Evolutionary conservation across 257 asterid genomes (phyloP).

Genomic region (Solanum bukasovii): DNA sequence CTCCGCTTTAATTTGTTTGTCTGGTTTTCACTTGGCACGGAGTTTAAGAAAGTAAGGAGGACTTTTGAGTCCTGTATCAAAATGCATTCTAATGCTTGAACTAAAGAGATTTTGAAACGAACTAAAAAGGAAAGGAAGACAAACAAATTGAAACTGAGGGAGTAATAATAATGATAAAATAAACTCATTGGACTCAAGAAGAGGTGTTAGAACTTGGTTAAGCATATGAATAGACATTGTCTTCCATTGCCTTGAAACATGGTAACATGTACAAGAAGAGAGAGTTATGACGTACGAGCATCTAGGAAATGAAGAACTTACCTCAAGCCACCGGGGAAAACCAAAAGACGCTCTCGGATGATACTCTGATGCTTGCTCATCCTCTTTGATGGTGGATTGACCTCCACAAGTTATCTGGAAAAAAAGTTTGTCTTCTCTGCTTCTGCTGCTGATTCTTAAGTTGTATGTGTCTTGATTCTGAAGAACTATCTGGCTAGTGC

Average conservation of each 20-base stretch:
- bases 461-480: conserved; percentile 60
- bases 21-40: neutral
- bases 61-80: neutral
- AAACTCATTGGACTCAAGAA: neutral
- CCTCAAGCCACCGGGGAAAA: conserved; percentile 98
- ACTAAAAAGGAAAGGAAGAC: neutral
- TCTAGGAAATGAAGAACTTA: conserved; percentile 2
- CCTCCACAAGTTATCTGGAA: conserved; percentile 70
- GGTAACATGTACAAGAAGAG: neutral
- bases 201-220: neutral
- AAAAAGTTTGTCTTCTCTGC: conserved; percentile 46
- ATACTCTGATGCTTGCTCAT: conserved; percentile 36
- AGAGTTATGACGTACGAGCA: neutral
- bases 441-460: conserved; percentile 58
- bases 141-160: neutral
- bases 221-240: neutral
- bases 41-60: neutral
- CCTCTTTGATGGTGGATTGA: conserved; percentile 57
- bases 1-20: neutral
- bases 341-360: conserved; percentile 72
- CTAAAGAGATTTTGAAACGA: neutral
- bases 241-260: neutral
- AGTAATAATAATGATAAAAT: neutral
- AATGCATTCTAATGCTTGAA: neutral
- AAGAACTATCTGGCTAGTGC: conserved; percentile 43